Evolutionary conservation across 2,329 filamentous ascomycete species (phyloP), one percentile per base, ranked within the genome.

Genomic region (Zymoseptoria ardabiliae): DNA sequence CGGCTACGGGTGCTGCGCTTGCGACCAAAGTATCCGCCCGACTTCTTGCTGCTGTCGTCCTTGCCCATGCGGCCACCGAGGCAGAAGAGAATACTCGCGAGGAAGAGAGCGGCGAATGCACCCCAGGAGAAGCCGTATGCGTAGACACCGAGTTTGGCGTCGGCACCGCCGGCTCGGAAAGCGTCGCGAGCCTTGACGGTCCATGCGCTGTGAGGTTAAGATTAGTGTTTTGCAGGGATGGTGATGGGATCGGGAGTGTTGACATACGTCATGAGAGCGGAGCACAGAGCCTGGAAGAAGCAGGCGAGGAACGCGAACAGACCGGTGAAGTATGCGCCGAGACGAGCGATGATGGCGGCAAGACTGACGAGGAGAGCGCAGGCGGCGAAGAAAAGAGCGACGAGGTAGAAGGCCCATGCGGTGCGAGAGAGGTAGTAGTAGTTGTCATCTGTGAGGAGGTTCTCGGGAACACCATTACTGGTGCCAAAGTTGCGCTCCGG

Each of bases 371-470:
- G 82, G 71, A 92, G 85, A 62, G 87, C 84, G 23, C 85, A 58
- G 53, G 83, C 80, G 63, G 84, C 83, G 73, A 96, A 94, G 79
- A 96, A 85, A 45, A 97, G 82, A 19, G 86, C 85, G 65, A 97
- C 87, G 58, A 97, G 79, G 78, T 89, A 89, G 75, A 96, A 94
- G 45, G 92, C 90, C 83, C 93, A 97, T 74, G 90, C 88, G 78
- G 97, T 96, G 49, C 93, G 85, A 78, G 91, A 95, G 71, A 94
- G 81, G 76, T 91, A 90, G 78, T 82, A 97, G 79, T 86, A 96
- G 66, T 85, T 79, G 9, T 77, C 76, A 45, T 87, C 79, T 59
- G 79, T 79, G 56, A 83, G 71, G 64, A 88, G 85, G 30, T 74
- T 68, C 30, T 70, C 53, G 1, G 85, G 85, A 1, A 87, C 74